These are phyloP conservation scores for Spathaspora girioi DNA, from an alignment of 805 yeast genomes.

Conservation along the genomic window DNA sequence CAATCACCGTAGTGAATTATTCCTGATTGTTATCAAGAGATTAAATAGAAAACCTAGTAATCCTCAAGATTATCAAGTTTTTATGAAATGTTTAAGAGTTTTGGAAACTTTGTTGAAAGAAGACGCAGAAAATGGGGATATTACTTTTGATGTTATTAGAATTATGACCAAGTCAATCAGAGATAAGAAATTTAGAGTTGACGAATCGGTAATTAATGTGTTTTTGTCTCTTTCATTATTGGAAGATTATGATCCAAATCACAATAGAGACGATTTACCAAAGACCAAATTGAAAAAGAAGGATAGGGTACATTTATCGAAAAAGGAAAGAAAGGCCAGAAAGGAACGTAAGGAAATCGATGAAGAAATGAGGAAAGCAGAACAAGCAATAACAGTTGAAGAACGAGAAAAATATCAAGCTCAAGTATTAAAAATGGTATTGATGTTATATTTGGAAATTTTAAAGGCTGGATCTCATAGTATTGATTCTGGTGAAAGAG, in stretches of 20 bases:
- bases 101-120: slow-evolving; percentile 69
- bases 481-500: slow-evolving; percentile 38
- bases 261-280: slow-evolving; percentile 37
- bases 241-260: slow-evolving; percentile 69
- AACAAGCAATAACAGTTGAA: slow-evolving; percentile 80
- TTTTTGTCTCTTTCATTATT: slow-evolving; percentile 65
- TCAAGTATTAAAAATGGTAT: slow-evolving; percentile 68
- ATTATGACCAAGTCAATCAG: slow-evolving; percentile 66
- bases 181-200: slow-evolving; percentile 73
- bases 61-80: slow-evolving; percentile 44
- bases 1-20: slow-evolving; percentile 75
- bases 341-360: slow-evolving; percentile 86
- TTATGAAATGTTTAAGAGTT: slow-evolving; percentile 56
- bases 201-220: slow-evolving; percentile 75
- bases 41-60: slow-evolving; percentile 58
- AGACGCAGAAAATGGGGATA: slow-evolving; percentile 76
- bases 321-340: slow-evolving; percentile 80
- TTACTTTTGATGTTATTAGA: slow-evolving; percentile 71
- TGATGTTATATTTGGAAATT: slow-evolving; percentile 74
- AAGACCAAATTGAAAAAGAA: slow-evolving; percentile 66
- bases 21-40: slow-evolving; percentile 64
- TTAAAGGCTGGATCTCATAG: slow-evolving; percentile 45
- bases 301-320: slow-evolving; percentile 87
- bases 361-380: slow-evolving; percentile 84
- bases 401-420: slow-evolving; percentile 85